phyloP scores from a whole-genome alignment of 176 grass and related monocot species.

The Aegilops umbellulata region DNA sequence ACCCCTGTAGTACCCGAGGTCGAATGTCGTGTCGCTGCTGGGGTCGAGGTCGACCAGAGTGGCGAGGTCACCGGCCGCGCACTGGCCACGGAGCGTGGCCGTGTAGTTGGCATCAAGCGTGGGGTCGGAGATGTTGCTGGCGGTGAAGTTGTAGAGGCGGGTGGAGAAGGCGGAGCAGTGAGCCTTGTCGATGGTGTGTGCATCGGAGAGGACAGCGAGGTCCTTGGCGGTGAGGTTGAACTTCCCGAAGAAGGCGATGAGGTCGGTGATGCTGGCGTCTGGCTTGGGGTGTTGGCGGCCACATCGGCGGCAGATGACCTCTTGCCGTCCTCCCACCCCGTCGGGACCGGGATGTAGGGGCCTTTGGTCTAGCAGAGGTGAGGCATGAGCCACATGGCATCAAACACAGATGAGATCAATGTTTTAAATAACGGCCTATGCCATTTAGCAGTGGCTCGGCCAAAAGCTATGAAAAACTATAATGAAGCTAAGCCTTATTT shows the following conservation, averaged over 20 bases:
- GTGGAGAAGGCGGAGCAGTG: conserved; percentile 40
- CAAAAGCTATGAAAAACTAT: no score
- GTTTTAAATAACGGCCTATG: no score
- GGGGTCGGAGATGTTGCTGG: conserved; percentile 6
- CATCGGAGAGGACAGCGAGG: conserved; percentile 12
- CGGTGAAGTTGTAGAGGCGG: conserved; percentile 46
- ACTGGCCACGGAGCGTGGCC: not conserved
- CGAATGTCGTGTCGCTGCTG: conserved; percentile 17
- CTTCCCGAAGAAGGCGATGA: conserved; percentile 21
- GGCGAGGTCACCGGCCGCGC: conserved; percentile 20
- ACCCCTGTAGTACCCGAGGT: conserved; percentile 41
- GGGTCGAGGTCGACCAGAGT: conserved; percentile 42
- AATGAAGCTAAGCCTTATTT: no score
- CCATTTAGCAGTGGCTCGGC: no score
- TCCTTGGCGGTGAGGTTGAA: conserved; percentile 20
- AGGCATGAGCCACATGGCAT: not conserved
- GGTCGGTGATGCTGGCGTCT: conserved; percentile 39
- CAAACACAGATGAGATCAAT: no score
- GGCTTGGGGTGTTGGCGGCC: conserved; percentile 7
- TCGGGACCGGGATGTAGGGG: conserved; percentile 36
- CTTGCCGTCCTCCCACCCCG: conserved; percentile 54
- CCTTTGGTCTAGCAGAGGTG: conserved; percentile 38
- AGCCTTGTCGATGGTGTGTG: conserved; percentile 45
- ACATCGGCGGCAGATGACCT: conserved; percentile 46
- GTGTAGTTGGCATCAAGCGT: conserved; percentile 45